Percentiles rank a stretch among this genome's conserved stretches.
Conservation (phyloP, 176 grass and related monocot species). For the Avena eriantha region DNA sequence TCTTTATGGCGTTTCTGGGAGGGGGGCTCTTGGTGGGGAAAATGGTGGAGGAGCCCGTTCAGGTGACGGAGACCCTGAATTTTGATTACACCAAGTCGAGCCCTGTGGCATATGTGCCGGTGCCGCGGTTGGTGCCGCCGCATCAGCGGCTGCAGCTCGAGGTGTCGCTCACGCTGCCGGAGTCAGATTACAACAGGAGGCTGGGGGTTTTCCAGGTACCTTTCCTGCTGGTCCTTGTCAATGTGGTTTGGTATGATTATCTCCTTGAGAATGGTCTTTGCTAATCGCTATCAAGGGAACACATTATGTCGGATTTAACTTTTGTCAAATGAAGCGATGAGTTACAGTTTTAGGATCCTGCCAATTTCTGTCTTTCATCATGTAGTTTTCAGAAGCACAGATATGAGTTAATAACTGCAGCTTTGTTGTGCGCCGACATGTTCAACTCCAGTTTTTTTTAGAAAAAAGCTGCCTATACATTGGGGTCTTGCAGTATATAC, state of each 20-base stretch:
- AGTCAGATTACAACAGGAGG: slow-evolving; percentile 87
- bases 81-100: slow-evolving; percentile 92
- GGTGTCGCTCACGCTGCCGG: slow-evolving; percentile 73
- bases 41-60: slow-evolving; percentile 71
- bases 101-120: slow-evolving; percentile 63
- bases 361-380: neutral
- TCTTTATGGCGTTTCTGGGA: slow-evolving; percentile 69
- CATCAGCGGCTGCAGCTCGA: slow-evolving; percentile 79
- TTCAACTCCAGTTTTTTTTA: slow-evolving; percentile 1
- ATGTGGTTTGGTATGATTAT: slow-evolving; percentile 24
- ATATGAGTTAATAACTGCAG: neutral
- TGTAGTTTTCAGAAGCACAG: neutral
- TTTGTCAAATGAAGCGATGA: slow-evolving; percentile 14
- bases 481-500: neutral
- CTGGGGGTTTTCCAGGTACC: slow-evolving; percentile 93
- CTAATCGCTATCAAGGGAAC: neutral
- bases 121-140: slow-evolving; percentile 52
- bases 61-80: slow-evolving; percentile 70
- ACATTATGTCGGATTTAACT: neutral
- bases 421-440: neutral
- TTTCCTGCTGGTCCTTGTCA: slow-evolving; percentile 22
- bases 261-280: neutral
- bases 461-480: neutral
- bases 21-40: slow-evolving; percentile 62
- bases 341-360: neutral